phyloP scores from a whole-genome alignment of 2,329 filamentous ascomycete species.

The Colletotrichum filicis region DNA sequence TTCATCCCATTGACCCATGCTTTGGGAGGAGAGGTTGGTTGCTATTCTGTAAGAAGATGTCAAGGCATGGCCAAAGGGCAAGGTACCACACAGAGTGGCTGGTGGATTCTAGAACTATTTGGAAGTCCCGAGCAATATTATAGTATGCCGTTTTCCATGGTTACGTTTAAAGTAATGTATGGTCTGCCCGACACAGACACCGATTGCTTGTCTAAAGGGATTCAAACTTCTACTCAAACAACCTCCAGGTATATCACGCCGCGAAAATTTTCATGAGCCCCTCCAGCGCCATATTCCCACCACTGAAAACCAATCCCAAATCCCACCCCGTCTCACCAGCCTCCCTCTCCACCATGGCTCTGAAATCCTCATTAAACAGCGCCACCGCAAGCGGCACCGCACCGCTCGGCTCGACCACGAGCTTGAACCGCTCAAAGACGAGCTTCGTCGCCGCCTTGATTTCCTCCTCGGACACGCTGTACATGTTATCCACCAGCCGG shows the following conservation, averaged over 20 bases:
- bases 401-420: slow-evolving; percentile 89
- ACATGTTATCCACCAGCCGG: slow-evolving; percentile 76
- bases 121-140: too few species aligned
- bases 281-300: slow-evolving; percentile 69
- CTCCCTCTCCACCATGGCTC: slow-evolving; percentile 74
- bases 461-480: slow-evolving; percentile 82
- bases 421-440: slow-evolving; percentile 88
- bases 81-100: too few species aligned
- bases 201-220: too few species aligned
- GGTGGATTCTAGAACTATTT: too few species aligned
- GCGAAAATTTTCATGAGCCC: slow-evolving; percentile 63
- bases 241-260: neutral
- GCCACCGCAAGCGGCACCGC: slow-evolving; percentile 86
- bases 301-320: slow-evolving; percentile 68
- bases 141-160: too few species aligned
- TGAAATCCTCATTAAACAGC: slow-evolving; percentile 87
- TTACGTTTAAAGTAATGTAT: too few species aligned
- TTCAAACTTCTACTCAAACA: too few species aligned
- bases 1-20: neutral
- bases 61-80: neutral
- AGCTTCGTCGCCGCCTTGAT: slow-evolving; percentile 81
- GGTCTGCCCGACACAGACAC: too few species aligned
- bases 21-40: neutral
- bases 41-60: neutral
- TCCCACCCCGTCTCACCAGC: slow-evolving; percentile 81